A percentile compares a stretch with the other conserved stretches of the same genome.
Conservation (phyloP, 441 rosid species). For the Adansonia grandidieri region DNA sequence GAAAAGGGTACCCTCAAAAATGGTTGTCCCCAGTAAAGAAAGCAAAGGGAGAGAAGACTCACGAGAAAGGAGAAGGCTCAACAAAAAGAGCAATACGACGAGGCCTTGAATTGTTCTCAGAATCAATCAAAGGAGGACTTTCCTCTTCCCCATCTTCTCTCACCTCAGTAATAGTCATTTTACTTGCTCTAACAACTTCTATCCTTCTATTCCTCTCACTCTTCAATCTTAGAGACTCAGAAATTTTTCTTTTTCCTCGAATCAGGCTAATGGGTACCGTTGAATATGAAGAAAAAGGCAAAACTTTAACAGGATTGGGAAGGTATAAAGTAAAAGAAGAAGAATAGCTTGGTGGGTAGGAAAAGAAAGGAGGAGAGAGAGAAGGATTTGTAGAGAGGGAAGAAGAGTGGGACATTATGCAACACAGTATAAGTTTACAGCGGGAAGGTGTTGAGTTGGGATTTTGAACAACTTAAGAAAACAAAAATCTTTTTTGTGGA, state of each 20-base stretch:
- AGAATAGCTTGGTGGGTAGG: slow-evolving; percentile 30
- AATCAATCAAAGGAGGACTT: slow-evolving; percentile 56
- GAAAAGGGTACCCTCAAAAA: not conserved
- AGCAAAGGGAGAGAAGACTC: slow-evolving; percentile 34
- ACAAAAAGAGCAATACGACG: slow-evolving; percentile 92
- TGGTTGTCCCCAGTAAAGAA: not conserved
- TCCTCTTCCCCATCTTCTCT: slow-evolving; percentile 56
- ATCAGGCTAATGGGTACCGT: slow-evolving; percentile 45
- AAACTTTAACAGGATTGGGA: slow-evolving; percentile 34
- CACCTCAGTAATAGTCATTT: slow-evolving; percentile 62
- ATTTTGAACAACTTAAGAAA: slow-evolving; percentile 18
- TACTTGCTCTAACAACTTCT: slow-evolving; percentile 36
- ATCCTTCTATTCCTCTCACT: slow-evolving; percentile 17
- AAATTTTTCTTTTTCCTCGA: slow-evolving; percentile 25
- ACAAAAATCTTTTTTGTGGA: not conserved
- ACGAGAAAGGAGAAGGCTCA: slow-evolving; percentile 99
- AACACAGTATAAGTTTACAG: not conserved
- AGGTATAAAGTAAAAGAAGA: slow-evolving; percentile 23
- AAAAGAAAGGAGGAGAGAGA: slow-evolving; percentile 40
- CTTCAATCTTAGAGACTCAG: not conserved
- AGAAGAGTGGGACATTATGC: slow-evolving; percentile 21
- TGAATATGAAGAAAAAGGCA: slow-evolving; percentile 29
- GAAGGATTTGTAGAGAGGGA: slow-evolving; percentile 47
- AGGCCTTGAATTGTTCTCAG: slow-evolving; percentile 61
- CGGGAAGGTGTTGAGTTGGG: slow-evolving; percentile 16